Conservation (phyloP, 306 rosid genomes). For the Vicia villosa region DNA sequence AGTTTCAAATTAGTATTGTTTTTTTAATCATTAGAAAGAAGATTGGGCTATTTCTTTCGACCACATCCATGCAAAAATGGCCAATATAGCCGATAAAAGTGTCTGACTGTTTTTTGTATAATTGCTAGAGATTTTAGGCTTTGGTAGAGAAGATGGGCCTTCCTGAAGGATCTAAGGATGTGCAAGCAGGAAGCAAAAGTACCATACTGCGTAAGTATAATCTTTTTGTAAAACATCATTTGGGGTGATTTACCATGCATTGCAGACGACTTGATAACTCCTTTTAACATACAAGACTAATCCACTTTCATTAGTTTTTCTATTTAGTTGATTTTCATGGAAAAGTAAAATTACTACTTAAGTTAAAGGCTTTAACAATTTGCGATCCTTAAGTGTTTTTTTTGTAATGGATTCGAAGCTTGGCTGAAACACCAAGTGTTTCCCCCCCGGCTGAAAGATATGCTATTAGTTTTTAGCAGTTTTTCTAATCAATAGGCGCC, state of each 20-base stretch:
- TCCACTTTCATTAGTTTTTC: not conserved
- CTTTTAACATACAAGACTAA: not conserved
- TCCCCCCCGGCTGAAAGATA: no score
- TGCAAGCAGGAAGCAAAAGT: constrained; percentile 33
- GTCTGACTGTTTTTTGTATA: constrained; percentile 30
- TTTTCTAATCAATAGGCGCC: no score
- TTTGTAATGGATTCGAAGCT: constrained; percentile 8
- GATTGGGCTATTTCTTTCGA: constrained; percentile 4
- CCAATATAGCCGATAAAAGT: not conserved
- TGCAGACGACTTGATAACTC: not conserved
- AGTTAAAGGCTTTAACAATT: not conserved
- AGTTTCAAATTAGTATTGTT: constrained; percentile 13
- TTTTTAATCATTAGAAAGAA: constrained; percentile 1
- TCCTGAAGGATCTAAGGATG: constrained; percentile 52
- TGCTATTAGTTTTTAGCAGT: no score
- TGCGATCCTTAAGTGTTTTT: not conserved
- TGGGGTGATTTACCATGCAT: not conserved
- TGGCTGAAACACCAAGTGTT: constrained; percentile 7
- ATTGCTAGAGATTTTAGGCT: constrained; percentile 51
- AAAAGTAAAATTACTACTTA: constrained; percentile 1
- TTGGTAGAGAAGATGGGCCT: constrained; percentile 92
- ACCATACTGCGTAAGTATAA: constrained; percentile 58
- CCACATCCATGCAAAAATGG: not conserved
- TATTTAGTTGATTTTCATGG: not conserved
- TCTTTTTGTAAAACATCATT: not conserved